Base-by-base conservation (phyloP, 805 yeast genomes). In the Starmerella stigmatis region DNA sequence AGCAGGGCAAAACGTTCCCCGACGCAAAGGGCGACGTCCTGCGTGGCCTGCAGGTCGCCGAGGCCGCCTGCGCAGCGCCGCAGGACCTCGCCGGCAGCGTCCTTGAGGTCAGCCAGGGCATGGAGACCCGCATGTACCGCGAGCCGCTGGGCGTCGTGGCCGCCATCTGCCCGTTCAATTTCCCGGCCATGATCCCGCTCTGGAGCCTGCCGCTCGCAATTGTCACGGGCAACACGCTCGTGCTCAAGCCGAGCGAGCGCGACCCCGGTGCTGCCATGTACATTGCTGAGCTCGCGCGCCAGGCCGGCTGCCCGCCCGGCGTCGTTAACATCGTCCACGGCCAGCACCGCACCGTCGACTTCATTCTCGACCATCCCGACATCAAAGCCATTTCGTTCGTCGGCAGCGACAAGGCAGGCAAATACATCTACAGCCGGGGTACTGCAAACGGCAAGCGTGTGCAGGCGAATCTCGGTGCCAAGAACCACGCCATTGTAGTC, bases 221-320 rank as follows among this genome's bases (percentile, higher is more conserved):
- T 47, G 81, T 73, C 39, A 79, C 86, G 19, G 89, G 89, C 52
- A 81, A 81, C 68, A 76, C 86, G 32, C 72, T 79, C 28, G 76
- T 81, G 31, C 65, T 81, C 60, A 81, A 81, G 66, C 79, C 79
- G 31, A 63, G 82, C 43, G 89, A 81, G 67, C 65, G 84, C 46
- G 85, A 81, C 49, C 89, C 89, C n/a, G 86, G 86, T 44, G 81
- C 86, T 12, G 81, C 86, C 34, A 69, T 81, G 69, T 70, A 79
- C 56, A 71, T 81, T 53, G 84, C 85, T 36, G 83, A 81, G 61
- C 72, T 81, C 51, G 79, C 77, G 26, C 71, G 72, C 38, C 72
- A 80, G 64, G 86, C 86, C 33, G 89, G 89, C 46, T 76, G 74
- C 32, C 89, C 89, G 36, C 72, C 78, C 8, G 86, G 86, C 39